These are phyloP conservation scores for Halophytophthora polymorphica DNA, from an alignment of 352 stramenopile species.

Conservation along the genomic window DNA sequence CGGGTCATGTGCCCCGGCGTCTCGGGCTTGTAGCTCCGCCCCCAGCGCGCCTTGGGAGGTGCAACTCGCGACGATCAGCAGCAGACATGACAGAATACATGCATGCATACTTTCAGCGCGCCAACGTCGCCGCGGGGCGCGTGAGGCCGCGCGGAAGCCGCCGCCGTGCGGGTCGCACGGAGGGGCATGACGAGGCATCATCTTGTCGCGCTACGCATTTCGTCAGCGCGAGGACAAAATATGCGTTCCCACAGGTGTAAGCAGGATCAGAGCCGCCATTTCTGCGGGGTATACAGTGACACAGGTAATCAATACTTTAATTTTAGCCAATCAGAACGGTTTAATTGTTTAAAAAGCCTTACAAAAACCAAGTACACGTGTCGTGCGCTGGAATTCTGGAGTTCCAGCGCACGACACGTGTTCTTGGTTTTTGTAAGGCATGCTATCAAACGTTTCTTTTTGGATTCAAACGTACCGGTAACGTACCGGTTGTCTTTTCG, in stretches of 20 bases:
- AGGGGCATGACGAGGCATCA: conserved; percentile 21
- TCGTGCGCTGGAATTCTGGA: too few relatives aligned
- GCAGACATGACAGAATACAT: conserved; percentile 14
- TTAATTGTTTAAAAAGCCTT: too few relatives aligned
- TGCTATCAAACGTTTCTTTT: too few relatives aligned
- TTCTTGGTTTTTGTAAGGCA: too few relatives aligned
- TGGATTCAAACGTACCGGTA: too few relatives aligned
- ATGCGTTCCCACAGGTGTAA: neutral
- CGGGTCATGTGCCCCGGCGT: neutral
- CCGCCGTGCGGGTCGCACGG: neutral
- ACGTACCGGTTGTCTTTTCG: too few relatives aligned
- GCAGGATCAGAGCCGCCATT: too few relatives aligned
- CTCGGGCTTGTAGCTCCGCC: conserved; percentile 11
- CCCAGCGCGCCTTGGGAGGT: conserved; percentile 2
- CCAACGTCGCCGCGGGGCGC: neutral
- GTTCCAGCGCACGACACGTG: too few relatives aligned
- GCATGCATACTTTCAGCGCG: conserved; percentile 1
- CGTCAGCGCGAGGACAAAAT: neutral
- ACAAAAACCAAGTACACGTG: too few relatives aligned
- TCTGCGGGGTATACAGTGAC: too few relatives aligned
- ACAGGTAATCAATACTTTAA: too few relatives aligned
- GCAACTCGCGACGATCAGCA: conserved; percentile 16
- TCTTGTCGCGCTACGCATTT: conserved; percentile 9
- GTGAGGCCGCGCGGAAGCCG: neutral
- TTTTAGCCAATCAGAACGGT: too few relatives aligned